These are phyloP conservation scores for Leccinum subgranulosum DNA, from an alignment of 768 basidiomycete species.

Conservation along the genomic window DNA sequence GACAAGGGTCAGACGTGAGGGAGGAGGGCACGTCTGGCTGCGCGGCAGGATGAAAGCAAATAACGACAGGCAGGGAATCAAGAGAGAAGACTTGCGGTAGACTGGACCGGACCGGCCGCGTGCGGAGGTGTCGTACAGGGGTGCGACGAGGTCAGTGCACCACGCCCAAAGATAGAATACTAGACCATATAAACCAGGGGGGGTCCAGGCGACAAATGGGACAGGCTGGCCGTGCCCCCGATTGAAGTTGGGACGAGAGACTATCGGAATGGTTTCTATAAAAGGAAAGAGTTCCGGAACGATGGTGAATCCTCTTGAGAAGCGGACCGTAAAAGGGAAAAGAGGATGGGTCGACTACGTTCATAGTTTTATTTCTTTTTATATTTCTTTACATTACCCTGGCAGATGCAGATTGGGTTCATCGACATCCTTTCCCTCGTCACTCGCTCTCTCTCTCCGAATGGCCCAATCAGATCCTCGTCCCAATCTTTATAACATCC, in stretches of 20 bases:
- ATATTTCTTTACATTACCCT: background rate
- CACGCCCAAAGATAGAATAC: slow-evolving; percentile 5
- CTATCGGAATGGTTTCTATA: slow-evolving; percentile 1
- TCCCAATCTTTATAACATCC: slow-evolving; percentile 26
- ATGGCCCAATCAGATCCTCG: slow-evolving; percentile 26
- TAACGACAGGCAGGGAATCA: background rate
- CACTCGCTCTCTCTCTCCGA: slow-evolving; percentile 1
- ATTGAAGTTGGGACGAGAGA: background rate
- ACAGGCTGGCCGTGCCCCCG: slow-evolving; percentile 2
- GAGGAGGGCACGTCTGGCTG: background rate
- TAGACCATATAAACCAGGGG: too few species aligned
- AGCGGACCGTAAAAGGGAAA: slow-evolving; percentile 17
- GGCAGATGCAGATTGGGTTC: slow-evolving; percentile 24
- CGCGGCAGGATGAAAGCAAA: background rate
- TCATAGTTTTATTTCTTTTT: background rate
- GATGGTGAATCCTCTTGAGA: slow-evolving; percentile 19
- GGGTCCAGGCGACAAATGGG: slow-evolving; percentile 1
- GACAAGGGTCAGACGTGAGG: slow-evolving; percentile 4
- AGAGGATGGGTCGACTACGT: slow-evolving; percentile 2
- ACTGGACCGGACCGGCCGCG: background rate
- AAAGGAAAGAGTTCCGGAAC: slow-evolving; percentile 5
- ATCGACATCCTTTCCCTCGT: background rate
- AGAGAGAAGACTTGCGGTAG: slow-evolving; percentile 9
- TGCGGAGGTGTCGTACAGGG: background rate
- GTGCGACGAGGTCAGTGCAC: background rate